These are phyloP conservation scores for Psilocybe azurescens DNA, from an alignment of 768 basidiomycete species.

Conservation along the genomic window DNA sequence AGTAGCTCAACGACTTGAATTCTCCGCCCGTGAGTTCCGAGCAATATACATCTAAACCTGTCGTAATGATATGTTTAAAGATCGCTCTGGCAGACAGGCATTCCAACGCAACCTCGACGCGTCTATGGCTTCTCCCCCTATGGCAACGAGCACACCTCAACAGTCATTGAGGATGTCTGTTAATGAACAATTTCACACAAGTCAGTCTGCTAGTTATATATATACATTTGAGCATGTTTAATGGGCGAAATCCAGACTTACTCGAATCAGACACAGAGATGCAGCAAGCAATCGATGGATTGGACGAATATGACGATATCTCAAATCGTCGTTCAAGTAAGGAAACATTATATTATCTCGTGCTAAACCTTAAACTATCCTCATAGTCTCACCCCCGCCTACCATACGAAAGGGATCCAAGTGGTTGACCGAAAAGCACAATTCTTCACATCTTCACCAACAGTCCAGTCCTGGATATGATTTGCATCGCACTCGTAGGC, in stretches of 20 bases:
- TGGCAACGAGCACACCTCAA: conserved; percentile 60
- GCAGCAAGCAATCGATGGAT: conserved; percentile 63
- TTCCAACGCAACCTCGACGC: conserved; percentile 44
- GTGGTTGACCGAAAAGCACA: background rate
- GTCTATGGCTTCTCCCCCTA: conserved; percentile 48
- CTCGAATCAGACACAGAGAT: conserved; percentile 76
- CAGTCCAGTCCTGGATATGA: background rate
- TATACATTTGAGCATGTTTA: conserved; percentile 13
- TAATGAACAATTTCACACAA: conserved; percentile 53
- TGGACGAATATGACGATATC: conserved; percentile 57
- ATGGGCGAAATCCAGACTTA: conserved; percentile 50
- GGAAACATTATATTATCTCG: background rate
- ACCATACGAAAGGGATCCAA: conserved; percentile 6
- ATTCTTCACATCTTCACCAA: background rate
- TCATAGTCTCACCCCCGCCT: conserved; percentile 6
- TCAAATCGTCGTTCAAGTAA: conserved; percentile 23
- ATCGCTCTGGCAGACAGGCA: conserved; percentile 43
- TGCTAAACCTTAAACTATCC: background rate
- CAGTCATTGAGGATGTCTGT: conserved; percentile 59
- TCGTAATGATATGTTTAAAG: conserved; percentile 10
- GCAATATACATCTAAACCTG: background rate
- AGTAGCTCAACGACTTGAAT: background rate
- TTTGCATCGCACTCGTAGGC: conserved; percentile 7
- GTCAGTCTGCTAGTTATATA: conserved; percentile 54
- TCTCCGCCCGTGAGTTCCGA: conserved; percentile 12